Conservation (phyloP, 805 yeast genomes). For the Pichia membranifaciens region DNA sequence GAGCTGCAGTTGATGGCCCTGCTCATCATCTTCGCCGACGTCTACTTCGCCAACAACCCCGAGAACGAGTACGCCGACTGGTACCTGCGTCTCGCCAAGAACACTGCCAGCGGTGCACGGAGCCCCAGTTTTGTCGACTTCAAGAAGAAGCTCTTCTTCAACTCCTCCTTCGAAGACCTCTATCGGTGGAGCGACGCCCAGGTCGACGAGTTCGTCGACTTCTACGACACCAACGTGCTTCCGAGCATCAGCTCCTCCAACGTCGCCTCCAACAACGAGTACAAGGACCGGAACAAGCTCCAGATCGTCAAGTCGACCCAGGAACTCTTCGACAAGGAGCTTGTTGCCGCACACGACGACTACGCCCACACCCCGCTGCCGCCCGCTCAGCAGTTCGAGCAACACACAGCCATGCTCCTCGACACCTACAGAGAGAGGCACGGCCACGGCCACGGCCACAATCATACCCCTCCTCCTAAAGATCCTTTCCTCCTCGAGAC, state of each 20-base stretch:
- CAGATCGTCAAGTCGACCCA: slow-evolving; percentile 6
- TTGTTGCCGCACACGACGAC: not conserved
- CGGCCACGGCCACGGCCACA: not conserved
- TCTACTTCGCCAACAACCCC: slow-evolving; percentile 27
- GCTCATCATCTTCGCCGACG: slow-evolving; percentile 29
- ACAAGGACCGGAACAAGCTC: not conserved
- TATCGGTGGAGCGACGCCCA: slow-evolving; percentile 43
- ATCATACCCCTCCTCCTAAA: not conserved
- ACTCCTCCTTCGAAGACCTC: slow-evolving; percentile 32
- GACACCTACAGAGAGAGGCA: not conserved
- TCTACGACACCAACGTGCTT: slow-evolving; percentile 26
- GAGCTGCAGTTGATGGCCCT: slow-evolving; percentile 34
- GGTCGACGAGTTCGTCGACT: slow-evolving; percentile 42
- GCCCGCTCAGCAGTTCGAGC: not conserved
- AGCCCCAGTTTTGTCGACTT: slow-evolving; percentile 8
- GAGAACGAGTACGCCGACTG: slow-evolving; percentile 23
- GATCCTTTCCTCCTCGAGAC: not conserved
- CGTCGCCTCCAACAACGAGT: slow-evolving; percentile 3
- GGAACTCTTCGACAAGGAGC: slow-evolving; percentile 2
- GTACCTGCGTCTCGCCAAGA: slow-evolving; percentile 14
- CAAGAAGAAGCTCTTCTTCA: slow-evolving; percentile 18
- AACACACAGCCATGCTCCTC: not conserved
- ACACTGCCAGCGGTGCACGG: slow-evolving; percentile 10
- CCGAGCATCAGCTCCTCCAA: slow-evolving; percentile 3
- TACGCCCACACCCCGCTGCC: no score